Percentiles rank a stretch among this genome's conserved stretches.
These are phyloP conservation scores for Cladophialophora yegresii DNA, from an alignment of 2,329 filamentous ascomycete genomes.

Conservation along the genomic window DNA sequence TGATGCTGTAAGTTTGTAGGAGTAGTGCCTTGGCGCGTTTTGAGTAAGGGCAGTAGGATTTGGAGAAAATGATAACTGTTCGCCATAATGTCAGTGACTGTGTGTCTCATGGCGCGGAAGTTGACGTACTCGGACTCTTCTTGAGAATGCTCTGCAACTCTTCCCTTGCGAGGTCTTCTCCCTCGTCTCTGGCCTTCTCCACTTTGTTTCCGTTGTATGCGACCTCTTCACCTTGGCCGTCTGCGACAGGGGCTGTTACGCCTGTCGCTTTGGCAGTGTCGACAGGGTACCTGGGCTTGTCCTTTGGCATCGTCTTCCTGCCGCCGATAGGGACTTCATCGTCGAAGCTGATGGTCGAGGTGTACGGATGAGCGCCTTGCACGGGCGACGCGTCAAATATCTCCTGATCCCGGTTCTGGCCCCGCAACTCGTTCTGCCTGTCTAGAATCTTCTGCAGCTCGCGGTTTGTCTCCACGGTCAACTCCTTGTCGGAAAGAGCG, in stretches of 20 bases:
- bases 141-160: constrained; percentile 80
- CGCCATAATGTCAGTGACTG: constrained; percentile 25
- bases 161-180: constrained; percentile 65
- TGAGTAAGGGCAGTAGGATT: constrained; percentile 86
- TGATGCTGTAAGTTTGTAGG: constrained; percentile 79
- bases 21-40: constrained; percentile 82
- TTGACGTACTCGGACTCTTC: constrained; percentile 74
- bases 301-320: constrained; percentile 45
- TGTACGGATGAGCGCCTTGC: constrained; percentile 15
- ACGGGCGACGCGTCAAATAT: constrained; percentile 14
- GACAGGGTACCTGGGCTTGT: constrained; percentile 34
- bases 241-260: constrained; percentile 4
- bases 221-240: constrained; percentile 14
- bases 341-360: constrained; percentile 10
- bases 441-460: constrained; percentile 34
- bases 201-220: constrained; percentile 18
- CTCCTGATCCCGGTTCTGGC: constrained; percentile 25
- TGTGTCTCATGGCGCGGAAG: not conserved
- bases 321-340: constrained; percentile 28
- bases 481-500: constrained; percentile 32
- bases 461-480: constrained; percentile 34
- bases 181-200: constrained; percentile 42
- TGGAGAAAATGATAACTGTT: constrained; percentile 91
- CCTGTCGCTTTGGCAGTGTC: constrained; percentile 6
- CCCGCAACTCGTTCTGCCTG: constrained; percentile 24